phyloP scores from a whole-genome alignment of 371 early-diverging fungal genomes.

The Actinomucor elegans region DNA sequence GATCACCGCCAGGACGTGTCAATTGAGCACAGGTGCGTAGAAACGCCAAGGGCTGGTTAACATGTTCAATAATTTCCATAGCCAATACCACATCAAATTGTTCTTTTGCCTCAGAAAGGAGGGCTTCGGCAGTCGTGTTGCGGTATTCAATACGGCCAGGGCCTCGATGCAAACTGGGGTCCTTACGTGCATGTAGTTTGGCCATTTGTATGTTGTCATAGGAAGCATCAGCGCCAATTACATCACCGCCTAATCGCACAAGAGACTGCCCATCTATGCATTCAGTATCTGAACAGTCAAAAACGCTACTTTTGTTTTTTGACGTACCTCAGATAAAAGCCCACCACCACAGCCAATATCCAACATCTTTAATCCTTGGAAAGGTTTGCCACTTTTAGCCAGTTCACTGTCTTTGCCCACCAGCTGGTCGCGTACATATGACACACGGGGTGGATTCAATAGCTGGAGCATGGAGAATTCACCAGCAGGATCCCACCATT shows the following conservation, averaged over 20 bases:
- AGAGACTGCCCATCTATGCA: conserved; percentile 51
- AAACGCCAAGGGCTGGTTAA: conserved; percentile 74
- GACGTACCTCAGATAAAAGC: conserved; percentile 76
- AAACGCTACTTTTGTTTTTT: background rate
- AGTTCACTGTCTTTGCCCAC: conserved; percentile 13
- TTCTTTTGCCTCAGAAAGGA: conserved; percentile 52
- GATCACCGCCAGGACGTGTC: conserved; percentile 65
- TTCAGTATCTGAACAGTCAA: background rate
- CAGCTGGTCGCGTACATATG: conserved; percentile 73
- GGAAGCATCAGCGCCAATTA: conserved; percentile 88
- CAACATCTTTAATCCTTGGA: conserved; percentile 66
- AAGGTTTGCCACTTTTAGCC: conserved; percentile 40
- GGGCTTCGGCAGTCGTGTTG: conserved; percentile 71
- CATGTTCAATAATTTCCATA: conserved; percentile 94
- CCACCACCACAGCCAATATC: conserved; percentile 98
- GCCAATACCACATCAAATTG: conserved; percentile 84
- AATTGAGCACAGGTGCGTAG: conserved; percentile 65
- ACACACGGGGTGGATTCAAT: conserved; percentile 85
- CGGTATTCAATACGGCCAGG: conserved; percentile 64
- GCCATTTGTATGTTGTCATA: conserved; percentile 84
- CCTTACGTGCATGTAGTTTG: conserved; percentile 63
- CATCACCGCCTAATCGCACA: conserved; percentile 79
- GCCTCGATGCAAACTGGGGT: conserved; percentile 57
- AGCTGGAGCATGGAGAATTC: conserved; percentile 85
- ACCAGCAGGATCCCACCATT: conserved; percentile 95